phyloP scores from a whole-genome alignment of 495 filamentous ascomycete genomes.

The Penicillium alfredii region DNA sequence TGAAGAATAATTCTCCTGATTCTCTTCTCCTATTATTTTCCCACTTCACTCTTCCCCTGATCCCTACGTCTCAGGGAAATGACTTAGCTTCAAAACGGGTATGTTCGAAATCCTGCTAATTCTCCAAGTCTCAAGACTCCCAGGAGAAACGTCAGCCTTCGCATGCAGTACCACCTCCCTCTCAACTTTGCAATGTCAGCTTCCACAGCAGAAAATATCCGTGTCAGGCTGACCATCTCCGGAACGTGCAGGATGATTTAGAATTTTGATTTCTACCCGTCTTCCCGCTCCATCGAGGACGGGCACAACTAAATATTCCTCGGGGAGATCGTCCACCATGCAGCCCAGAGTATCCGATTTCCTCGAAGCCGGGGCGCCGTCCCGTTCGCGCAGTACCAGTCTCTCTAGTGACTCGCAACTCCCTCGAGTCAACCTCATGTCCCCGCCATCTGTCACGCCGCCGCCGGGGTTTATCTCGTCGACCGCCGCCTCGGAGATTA shows the following conservation, averaged over 20 bases:
- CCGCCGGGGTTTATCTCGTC: constrained; percentile 83
- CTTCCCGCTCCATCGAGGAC: too few relatives aligned
- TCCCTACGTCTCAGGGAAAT: too few relatives aligned
- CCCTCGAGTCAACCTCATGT: constrained; percentile 43
- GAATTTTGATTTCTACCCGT: constrained; percentile 13
- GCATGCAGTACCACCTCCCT: constrained; percentile 1
- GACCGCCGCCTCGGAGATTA: constrained; percentile 84
- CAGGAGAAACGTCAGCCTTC: too few relatives aligned
- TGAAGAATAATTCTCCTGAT: constrained; percentile 10
- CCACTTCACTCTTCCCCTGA: constrained; percentile 3
- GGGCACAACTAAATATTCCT: too few relatives aligned
- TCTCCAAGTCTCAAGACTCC: too few relatives aligned
- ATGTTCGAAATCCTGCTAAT: constrained; percentile 11
- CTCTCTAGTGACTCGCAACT: constrained; percentile 41
- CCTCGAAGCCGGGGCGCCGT: constrained; percentile 27
- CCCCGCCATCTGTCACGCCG: constrained; percentile 67
- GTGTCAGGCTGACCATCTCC: constrained; percentile 14
- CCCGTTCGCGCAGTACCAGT: constrained; percentile 41
- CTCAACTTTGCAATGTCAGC: constrained; percentile 15
- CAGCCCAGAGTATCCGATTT: constrained; percentile 33
- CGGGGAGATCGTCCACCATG: constrained; percentile 19
- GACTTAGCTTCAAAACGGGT: constrained; percentile 18
- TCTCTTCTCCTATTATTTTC: constrained; percentile 4
- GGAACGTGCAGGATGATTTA: constrained; percentile 29
- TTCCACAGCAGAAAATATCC: constrained; percentile 7